Evolutionary conservation across 257 asterid genomes (phyloP), one percentile per base, ranked within the genome.

Genomic region (Capsicum chinense): DNA sequence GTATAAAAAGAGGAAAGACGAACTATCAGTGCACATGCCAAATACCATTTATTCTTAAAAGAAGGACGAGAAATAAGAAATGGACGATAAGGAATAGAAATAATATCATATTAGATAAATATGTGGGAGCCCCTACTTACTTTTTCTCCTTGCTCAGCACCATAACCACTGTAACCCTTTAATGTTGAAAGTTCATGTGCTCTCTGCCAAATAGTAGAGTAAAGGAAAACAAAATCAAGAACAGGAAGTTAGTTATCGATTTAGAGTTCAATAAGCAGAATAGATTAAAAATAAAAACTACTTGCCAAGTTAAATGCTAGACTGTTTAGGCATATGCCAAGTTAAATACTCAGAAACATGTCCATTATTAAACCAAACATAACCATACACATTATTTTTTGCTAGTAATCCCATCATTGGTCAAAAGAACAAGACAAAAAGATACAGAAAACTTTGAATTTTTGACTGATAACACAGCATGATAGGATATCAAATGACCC

Each of bases 141-240:
- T 85, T 93, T 91, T 95, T 92, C 98, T 84, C 98, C 99, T 91
- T 97, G 99, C 88, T 97, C 99, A 86, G 98, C 98, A 85, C 98
- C 98, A 89, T 95, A 97, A 83, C 98, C 99, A 84, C 94, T 88
- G 90, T 97, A 97, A 59, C 99, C 99, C 76, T 93, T 88, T 2
- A 92, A 66, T 15, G 98, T 97, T 85, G 99, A 95, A 86, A 97
- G 84, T 58, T 90, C 93, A 79, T 84, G 80, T 63, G 98, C 89
- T 87, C 93, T 91, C 98, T 95, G 95, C 85, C 69, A 60, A 83
- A 60, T n/a, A 73, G 83, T 52, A 81, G 58, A 80, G 81, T 1
- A 81, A 79, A 71, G 62, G 74, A 13, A 64, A 16, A 83, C 60
- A 87, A 54, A 79, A 70, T 76, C 84, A 21, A 39, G 44, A 70